Conservation (phyloP, 345 rosid genomes). For the Camelina hispida region DNA sequence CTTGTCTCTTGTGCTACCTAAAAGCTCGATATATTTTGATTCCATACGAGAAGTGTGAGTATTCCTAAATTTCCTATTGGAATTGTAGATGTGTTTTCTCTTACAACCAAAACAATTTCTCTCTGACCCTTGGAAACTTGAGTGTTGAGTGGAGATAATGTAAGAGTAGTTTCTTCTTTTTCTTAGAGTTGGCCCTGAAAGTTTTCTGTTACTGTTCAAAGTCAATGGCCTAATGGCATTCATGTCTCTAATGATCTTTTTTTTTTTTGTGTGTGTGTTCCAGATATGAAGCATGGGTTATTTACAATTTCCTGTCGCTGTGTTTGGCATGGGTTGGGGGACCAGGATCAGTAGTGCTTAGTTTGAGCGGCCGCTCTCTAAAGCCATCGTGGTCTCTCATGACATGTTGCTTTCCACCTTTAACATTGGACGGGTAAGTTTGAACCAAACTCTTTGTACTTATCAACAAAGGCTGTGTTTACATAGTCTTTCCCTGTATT, state of each 20-base stretch:
- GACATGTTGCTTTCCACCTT: constrained; percentile 91
- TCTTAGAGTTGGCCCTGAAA: background rate
- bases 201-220: background rate
- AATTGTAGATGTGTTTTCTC: background rate
- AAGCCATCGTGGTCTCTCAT: constrained; percentile 82
- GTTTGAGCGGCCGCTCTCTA: constrained; percentile 82
- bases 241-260: constrained; percentile 1
- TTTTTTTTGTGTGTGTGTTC: constrained; percentile 33
- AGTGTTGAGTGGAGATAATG: background rate
- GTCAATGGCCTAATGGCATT: background rate
- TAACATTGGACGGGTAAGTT: constrained; percentile 87
- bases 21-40: constrained; percentile 84
- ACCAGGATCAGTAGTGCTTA: constrained; percentile 93
- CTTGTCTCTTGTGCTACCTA: constrained; percentile 76
- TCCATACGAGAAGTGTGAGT: constrained; percentile 98
- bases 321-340: constrained; percentile 99
- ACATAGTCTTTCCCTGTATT: background rate
- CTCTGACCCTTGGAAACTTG: background rate
- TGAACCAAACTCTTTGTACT: constrained; percentile 1
- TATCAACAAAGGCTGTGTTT: background rate
- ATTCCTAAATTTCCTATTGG: background rate
- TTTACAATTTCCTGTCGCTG: constrained; percentile 82
- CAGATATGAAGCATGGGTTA: constrained; percentile 99
- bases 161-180: background rate
- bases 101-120: background rate